These are phyloP conservation scores for Prinsepia uniflora DNA, from an alignment of 306 rosid species.

Conservation along the genomic window DNA sequence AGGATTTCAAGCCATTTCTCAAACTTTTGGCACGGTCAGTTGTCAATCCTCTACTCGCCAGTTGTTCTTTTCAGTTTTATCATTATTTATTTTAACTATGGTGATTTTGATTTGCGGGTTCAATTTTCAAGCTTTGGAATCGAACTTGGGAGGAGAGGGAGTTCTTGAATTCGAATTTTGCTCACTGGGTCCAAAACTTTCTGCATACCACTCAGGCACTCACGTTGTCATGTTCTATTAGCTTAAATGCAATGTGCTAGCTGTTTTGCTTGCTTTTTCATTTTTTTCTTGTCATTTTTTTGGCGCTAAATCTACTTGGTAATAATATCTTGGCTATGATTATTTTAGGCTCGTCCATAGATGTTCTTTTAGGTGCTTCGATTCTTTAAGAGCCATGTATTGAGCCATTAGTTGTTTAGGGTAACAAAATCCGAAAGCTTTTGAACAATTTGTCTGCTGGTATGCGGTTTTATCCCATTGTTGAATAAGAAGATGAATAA, in stretches of 20 bases:
- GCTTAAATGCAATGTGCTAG: not conserved
- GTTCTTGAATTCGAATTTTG: not conserved
- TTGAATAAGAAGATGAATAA: not conserved
- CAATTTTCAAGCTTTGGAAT: conserved; percentile 8
- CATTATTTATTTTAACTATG: not conserved
- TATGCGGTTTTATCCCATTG: not conserved
- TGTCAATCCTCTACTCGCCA: not conserved
- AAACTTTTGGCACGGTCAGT: conserved; percentile 66
- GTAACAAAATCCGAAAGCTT: not conserved
- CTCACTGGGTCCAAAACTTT: not conserved
- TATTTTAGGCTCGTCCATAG: not conserved
- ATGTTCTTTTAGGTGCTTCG: not conserved
- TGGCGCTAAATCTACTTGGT: not conserved
- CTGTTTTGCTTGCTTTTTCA: not conserved
- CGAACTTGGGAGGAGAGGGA: not conserved
- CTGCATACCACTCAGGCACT: not conserved
- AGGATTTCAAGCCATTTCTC: conserved; percentile 67
- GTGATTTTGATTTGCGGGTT: conserved; percentile 20
- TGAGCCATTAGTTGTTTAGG: conserved; percentile 2
- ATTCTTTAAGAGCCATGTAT: not conserved
- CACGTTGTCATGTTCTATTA: not conserved
- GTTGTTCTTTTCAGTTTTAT: not conserved
- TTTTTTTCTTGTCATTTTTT: not conserved
- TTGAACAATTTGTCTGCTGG: not conserved
- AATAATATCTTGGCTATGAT: not conserved